Conservation (phyloP, 169 alveolate species). For the Amoebophrya sp. region DNA sequence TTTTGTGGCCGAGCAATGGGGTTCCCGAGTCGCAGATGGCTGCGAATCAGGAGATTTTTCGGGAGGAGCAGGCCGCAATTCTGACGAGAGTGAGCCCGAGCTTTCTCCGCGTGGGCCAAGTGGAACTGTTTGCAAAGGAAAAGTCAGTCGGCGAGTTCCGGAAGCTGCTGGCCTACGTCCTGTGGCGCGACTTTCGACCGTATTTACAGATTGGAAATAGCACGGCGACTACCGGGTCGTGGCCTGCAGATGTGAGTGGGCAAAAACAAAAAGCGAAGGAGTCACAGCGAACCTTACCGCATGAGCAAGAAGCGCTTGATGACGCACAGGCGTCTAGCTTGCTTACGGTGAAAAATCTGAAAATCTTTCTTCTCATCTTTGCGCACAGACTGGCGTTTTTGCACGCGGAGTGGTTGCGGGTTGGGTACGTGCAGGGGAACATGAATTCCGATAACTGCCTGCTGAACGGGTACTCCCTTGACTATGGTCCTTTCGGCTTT, state of each 20-base stretch:
- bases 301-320: not conserved
- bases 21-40: not conserved
- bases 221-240: not conserved
- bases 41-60: not conserved
- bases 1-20: not conserved
- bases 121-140: constrained; percentile 36
- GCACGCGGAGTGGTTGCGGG: constrained; percentile 26
- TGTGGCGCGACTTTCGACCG: not conserved
- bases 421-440: constrained; percentile 36
- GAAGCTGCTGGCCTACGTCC: not conserved
- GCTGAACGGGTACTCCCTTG: constrained; percentile 38
- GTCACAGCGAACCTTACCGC: too few species aligned
- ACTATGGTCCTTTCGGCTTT: constrained; percentile 47
- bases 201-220: not conserved
- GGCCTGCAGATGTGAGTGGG: constrained; percentile 33
- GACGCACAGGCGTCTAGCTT: not conserved
- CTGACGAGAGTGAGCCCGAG: constrained; percentile 40
- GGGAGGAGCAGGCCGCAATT: constrained; percentile 39
- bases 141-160: not conserved
- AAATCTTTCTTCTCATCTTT: not conserved
- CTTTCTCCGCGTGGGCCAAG: constrained; percentile 43
- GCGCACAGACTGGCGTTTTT: not conserved
- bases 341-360: not conserved
- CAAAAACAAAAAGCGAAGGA: not conserved
- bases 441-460: constrained; percentile 38